Evolutionary conservation across 495 filamentous ascomycete species (phyloP).

Genomic region (Penicillium cataractarum): DNA sequence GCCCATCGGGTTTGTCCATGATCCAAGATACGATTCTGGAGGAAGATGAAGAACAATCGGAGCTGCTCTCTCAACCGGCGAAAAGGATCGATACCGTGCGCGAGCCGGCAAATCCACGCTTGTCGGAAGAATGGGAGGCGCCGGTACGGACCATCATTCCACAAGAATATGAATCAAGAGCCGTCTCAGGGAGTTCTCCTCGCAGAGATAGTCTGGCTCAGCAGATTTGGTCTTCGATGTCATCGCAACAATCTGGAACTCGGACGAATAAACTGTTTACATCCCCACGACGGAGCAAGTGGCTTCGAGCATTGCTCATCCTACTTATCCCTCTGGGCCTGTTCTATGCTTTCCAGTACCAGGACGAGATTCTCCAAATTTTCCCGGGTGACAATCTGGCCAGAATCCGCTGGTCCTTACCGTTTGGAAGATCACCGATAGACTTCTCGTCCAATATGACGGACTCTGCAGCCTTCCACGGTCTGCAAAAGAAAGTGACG

Average conservation of each 20-base stretch:
- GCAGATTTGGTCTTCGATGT: neutral
- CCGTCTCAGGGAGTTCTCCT: neutral
- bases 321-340: constrained; percentile 23
- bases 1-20: constrained; percentile 43
- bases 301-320: constrained; percentile 1
- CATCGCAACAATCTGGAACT: neutral
- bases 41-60: constrained; percentile 25
- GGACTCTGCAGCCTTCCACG: constrained; percentile 28
- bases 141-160: constrained; percentile 36
- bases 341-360: constrained; percentile 4
- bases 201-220: neutral
- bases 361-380: neutral
- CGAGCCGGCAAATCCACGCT: constrained; percentile 4
- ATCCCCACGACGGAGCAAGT: neutral
- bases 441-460: constrained; percentile 27
- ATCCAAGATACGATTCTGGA: constrained; percentile 37
- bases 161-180: constrained; percentile 7
- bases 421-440: constrained; percentile 5
- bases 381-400: constrained; percentile 9
- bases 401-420: constrained; percentile 18
- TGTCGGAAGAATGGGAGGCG: constrained; percentile 19
- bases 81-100: neutral
- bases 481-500: constrained; percentile 36
- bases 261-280: neutral
- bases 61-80: constrained; percentile 14